Conservation (phyloP, 1,284 basidiomycete species). For the Pterula multifida region DNA sequence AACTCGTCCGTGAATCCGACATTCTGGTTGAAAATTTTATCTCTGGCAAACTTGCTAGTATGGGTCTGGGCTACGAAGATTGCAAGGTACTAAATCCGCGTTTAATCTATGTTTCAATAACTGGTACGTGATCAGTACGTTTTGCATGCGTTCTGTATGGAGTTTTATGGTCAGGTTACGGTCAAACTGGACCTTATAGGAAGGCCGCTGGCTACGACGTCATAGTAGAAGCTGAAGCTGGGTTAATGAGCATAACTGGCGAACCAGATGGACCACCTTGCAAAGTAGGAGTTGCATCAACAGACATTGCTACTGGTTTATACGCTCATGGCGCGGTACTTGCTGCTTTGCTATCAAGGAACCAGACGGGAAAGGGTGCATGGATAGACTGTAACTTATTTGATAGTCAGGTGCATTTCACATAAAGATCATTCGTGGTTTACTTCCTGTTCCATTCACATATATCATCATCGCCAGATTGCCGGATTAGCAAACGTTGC, state of each 20-base stretch:
- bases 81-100: slow-evolving; percentile 70
- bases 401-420: slow-evolving; percentile 57
- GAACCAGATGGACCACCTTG: slow-evolving; percentile 81
- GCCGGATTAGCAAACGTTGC: slow-evolving; percentile 91
- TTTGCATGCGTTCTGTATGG: not conserved
- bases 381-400: slow-evolving; percentile 89
- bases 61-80: slow-evolving; percentile 83
- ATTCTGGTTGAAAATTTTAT: slow-evolving; percentile 86
- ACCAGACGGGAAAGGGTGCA: slow-evolving; percentile 78
- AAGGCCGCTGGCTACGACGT: slow-evolving; percentile 85
- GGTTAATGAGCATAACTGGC: slow-evolving; percentile 92
- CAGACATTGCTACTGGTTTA: slow-evolving; percentile 87
- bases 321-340: slow-evolving; percentile 91
- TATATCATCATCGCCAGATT: slow-evolving; percentile 37
- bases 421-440: not conserved
- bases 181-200: slow-evolving; percentile 84
- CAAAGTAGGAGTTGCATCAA: slow-evolving; percentile 87
- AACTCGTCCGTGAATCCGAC: slow-evolving; percentile 68
- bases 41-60: slow-evolving; percentile 70
- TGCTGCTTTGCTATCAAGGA: slow-evolving; percentile 76
- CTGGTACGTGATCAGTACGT: slow-evolving; percentile 36
- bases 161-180: slow-evolving; percentile 54
- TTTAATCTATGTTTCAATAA: slow-evolving; percentile 86
- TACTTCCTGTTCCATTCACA: not conserved
- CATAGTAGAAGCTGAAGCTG: slow-evolving; percentile 83